Conservation (phyloP, 1,139 yeast genomes). For the Taiozyma sp. region DNA sequence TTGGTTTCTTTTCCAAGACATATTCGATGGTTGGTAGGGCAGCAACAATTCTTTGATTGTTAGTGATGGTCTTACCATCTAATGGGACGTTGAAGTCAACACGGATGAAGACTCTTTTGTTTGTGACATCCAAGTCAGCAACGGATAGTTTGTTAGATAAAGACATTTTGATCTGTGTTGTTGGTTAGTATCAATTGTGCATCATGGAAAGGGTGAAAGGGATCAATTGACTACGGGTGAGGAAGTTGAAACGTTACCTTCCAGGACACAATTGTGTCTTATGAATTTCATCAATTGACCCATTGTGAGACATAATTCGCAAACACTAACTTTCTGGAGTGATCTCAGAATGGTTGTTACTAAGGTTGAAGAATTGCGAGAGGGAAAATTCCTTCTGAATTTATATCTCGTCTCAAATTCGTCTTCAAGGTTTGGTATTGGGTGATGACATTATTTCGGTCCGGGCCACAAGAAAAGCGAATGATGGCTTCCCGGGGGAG, state of each 20-base stretch:
- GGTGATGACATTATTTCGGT: background rate
- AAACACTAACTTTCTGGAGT: background rate
- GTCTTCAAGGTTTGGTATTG: background rate
- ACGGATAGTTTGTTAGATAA: constrained; percentile 88
- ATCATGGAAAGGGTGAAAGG: background rate
- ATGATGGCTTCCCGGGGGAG: background rate
- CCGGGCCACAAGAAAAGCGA: background rate
- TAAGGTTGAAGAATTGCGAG: background rate
- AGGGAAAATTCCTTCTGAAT: background rate
- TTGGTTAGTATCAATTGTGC: background rate
- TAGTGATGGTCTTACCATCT: constrained; percentile 93
- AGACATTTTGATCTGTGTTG: constrained; percentile 52
- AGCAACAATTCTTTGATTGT: constrained; percentile 98
- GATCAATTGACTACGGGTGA: background rate
- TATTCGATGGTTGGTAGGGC: constrained; percentile 96
- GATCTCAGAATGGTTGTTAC: background rate
- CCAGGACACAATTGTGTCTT: background rate
- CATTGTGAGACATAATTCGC: background rate
- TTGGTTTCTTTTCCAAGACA: constrained; percentile 85
- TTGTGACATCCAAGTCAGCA: constrained; percentile 79
- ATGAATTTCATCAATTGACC: background rate
- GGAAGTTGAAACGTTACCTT: background rate
- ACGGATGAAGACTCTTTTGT: constrained; percentile 93
- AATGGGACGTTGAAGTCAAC: constrained; percentile 98
- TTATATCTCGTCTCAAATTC: background rate